Base-by-base conservation (phyloP, 2,329 filamentous ascomycete species). In the Neophaeococcomyces mojaviensis region DNA sequence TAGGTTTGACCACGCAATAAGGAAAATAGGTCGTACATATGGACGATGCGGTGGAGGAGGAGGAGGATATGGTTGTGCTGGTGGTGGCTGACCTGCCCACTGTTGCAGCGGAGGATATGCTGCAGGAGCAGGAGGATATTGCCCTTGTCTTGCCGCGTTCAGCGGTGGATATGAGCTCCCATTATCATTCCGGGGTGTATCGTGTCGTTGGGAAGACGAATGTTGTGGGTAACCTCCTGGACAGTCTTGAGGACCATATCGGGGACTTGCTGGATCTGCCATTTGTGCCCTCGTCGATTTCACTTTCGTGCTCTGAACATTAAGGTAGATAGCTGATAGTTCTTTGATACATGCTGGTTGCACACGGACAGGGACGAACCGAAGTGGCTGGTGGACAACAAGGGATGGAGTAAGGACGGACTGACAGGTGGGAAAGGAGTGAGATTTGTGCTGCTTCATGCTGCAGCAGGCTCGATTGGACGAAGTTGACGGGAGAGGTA, bases 111-210 rank as follows among this genome's bases (percentile, higher is more conserved):
- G 54, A 49, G 64, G 61, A 53, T 67, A 61, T 37, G 51, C 46
- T 45, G 50, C 44, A 44, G 50, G 49, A 28, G 54, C 54, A 48
- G 64, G 63, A 59, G 66, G 65, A 64, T 70, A 68, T 58, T 69
- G 68, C 59, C 65, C 67, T 60, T 63, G 67, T 50, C 66, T 67
- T 59, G 62, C 63, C 49, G 67, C 63, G 59, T 71, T 68, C 40
- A 50, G 53, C 18, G 47, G 49, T 6, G 52, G 51, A 48, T 58
- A 58, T 26, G 46, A 28, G 46, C 39, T 53, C 22, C 54, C 39
- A 19, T 54, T 53, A 20, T 46, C 41, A 24, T 54, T 51, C 20
- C 39, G 10, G 9, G 6, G 15, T 12, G 9, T 28, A 16, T 42
- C 39, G n/a, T 36, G 41, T 48, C 54, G 49, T 15, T 52, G 46